Percentiles rank a stretch among this genome's conserved stretches.
phyloP scores from a whole-genome alignment of 495 filamentous ascomycete genomes.

The Mytilinidion resinicola region DNA sequence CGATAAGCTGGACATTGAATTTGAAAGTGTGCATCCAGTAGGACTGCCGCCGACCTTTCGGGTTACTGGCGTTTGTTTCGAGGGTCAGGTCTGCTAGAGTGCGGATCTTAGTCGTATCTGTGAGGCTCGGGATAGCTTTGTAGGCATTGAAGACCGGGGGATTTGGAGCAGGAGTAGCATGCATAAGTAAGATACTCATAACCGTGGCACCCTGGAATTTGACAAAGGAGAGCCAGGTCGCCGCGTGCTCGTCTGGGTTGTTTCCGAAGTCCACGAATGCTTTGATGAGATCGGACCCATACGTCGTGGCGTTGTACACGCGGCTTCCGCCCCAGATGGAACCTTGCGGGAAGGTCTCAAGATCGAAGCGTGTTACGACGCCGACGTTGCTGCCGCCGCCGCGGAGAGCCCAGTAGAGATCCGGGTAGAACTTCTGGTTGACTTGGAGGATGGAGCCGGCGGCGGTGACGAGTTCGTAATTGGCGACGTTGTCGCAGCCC shows the following conservation, averaged over 20 bases:
- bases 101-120: background rate
- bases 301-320: background rate
- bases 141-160: background rate
- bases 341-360: slow-evolving; percentile 8
- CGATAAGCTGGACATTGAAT: background rate
- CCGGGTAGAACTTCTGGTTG: slow-evolving; percentile 35
- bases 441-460: slow-evolving; percentile 41
- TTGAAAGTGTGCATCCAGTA: slow-evolving; percentile 13
- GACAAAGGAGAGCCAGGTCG: background rate
- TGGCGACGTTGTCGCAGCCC: slow-evolving; percentile 45
- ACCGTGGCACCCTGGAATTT: background rate
- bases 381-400: slow-evolving; percentile 35
- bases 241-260: slow-evolving; percentile 1
- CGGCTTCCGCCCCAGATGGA: background rate
- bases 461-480: slow-evolving; percentile 54
- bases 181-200: slow-evolving; percentile 10
- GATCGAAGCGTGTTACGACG: slow-evolving; percentile 13
- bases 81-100: background rate
- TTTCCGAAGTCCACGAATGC: background rate
- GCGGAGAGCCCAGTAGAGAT: slow-evolving; percentile 46
- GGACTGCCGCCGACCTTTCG: background rate
- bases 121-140: background rate
- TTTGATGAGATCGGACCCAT: background rate
- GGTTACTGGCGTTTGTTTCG: background rate
- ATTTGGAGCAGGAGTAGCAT: slow-evolving; percentile 34